Conservation (phyloP, 768 basidiomycete genomes). For the Infundibulicybe gibba region DNA sequence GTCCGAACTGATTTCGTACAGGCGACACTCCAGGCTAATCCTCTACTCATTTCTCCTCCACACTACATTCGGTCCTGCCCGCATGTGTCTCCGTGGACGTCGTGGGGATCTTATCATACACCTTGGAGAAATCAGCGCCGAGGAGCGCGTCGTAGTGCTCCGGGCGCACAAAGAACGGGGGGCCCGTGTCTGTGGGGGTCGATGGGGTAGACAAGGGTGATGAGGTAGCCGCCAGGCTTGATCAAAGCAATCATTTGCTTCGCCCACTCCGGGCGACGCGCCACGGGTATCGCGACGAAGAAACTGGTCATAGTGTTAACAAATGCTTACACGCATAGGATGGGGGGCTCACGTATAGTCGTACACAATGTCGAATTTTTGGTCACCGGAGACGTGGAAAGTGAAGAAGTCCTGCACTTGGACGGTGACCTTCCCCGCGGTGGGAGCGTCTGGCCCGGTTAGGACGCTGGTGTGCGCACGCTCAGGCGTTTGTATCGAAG, state of each 20-base stretch:
- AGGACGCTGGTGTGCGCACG: constrained; percentile 11
- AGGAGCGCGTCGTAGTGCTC: constrained; percentile 54
- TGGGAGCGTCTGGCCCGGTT: constrained; percentile 10
- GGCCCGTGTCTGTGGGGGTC: constrained; percentile 44
- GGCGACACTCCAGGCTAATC: too few species aligned
- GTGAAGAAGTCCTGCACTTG: constrained; percentile 53
- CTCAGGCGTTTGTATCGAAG: background rate
- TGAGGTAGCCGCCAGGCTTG: constrained; percentile 59
- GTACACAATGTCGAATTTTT: constrained; percentile 53
- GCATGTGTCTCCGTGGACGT: constrained; percentile 34
- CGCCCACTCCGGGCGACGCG: constrained; percentile 52
- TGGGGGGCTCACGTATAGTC: constrained; percentile 53
- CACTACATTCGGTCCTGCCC: constrained; percentile 50
- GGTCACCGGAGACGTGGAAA: constrained; percentile 28
- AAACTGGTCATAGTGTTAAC: constrained; percentile 38
- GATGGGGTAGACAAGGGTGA: constrained; percentile 59
- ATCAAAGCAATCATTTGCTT: constrained; percentile 49
- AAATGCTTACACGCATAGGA: background rate
- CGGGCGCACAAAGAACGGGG: constrained; percentile 58
- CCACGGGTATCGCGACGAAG: constrained; percentile 68
- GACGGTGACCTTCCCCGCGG: constrained; percentile 32
- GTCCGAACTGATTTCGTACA: too few species aligned
- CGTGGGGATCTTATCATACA: constrained; percentile 48
- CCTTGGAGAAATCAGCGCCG: constrained; percentile 45
- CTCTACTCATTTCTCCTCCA: constrained; percentile 36